phyloP scores from a whole-genome alignment of 2,329 filamentous ascomycete genomes.

The Aspergillus brasiliensis region DNA sequence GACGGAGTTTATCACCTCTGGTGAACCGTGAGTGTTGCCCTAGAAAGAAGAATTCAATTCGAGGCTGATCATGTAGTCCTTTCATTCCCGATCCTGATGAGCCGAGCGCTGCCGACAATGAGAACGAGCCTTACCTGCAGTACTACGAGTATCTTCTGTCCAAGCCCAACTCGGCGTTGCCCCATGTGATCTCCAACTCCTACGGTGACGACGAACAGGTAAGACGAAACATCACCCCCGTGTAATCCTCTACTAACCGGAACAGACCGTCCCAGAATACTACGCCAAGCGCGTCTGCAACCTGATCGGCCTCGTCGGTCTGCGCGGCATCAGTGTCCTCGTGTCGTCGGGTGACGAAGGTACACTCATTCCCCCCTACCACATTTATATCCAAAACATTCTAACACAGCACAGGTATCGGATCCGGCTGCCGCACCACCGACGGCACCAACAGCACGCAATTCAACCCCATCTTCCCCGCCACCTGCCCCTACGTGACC shows the following conservation, averaged over 20 bases:
- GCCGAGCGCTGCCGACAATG: constrained; percentile 42
- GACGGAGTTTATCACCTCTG: constrained; percentile 3
- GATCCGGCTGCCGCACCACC: constrained; percentile 49
- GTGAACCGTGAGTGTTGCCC: neutral
- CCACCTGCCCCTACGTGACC: constrained; percentile 69
- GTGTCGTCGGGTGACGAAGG: constrained; percentile 60
- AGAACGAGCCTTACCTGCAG: constrained; percentile 69
- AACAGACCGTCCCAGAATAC: constrained; percentile 58
- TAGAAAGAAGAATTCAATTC: neutral
- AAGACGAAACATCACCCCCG: neutral
- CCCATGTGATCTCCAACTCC: constrained; percentile 64
- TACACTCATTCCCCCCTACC: neutral
- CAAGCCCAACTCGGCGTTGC: constrained; percentile 53
- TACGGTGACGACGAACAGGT: constrained; percentile 65
- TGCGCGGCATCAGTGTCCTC: constrained; percentile 64
- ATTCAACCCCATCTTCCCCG: constrained; percentile 66
- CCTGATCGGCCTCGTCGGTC: constrained; percentile 65
- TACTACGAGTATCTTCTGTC: constrained; percentile 63
- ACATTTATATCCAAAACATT: neutral
- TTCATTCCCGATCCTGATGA: constrained; percentile 53
- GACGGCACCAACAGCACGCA: constrained; percentile 54
- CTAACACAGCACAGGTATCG: constrained; percentile 49
- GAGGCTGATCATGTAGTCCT: constrained; percentile 30
- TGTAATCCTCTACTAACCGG: neutral
- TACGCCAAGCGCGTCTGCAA: constrained; percentile 66